A percentile compares a stretch with the other conserved stretches of the same genome.
Conservation (phyloP, 2,329 filamentous ascomycete species). For the Chaetomium sp. region DNA sequence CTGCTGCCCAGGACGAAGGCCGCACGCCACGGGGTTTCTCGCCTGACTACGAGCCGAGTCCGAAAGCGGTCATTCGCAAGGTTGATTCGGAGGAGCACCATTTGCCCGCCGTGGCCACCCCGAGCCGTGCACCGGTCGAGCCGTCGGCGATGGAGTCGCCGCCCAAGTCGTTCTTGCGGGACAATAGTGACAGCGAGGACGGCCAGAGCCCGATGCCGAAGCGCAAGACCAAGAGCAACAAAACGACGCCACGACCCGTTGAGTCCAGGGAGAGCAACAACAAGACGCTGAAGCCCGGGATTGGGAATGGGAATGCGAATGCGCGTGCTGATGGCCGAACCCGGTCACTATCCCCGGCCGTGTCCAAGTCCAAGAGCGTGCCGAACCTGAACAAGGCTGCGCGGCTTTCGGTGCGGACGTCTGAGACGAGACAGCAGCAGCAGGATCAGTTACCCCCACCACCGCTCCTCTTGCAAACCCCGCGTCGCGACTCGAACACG, state of each 20-base stretch:
- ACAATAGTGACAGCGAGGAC: constrained; percentile 46
- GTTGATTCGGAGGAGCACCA: constrained; percentile 36
- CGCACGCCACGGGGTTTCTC: constrained; percentile 57
- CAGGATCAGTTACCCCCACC: neutral
- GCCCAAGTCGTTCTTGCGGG: constrained; percentile 44
- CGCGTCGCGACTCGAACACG: constrained; percentile 31
- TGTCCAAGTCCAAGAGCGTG: constrained; percentile 25
- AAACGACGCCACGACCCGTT: neutral
- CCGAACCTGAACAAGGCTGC: constrained; percentile 21
- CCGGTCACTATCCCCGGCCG: constrained; percentile 21
- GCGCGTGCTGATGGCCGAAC: constrained; percentile 12
- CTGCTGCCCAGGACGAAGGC: constrained; percentile 11
- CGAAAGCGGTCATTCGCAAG: constrained; percentile 63
- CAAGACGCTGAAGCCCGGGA: neutral
- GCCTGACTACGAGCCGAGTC: constrained; percentile 66
- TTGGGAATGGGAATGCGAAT: neutral
- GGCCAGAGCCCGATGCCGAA: constrained; percentile 24
- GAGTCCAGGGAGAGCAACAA: constrained; percentile 13
- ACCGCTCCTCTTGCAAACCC: constrained; percentile 28
- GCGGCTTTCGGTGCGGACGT: constrained; percentile 11
- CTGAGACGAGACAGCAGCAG: constrained; percentile 2
- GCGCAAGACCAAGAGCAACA: constrained; percentile 3
- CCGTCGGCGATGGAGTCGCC: constrained; percentile 24
- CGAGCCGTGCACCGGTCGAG: constrained; percentile 31
- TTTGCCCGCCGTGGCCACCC: constrained; percentile 28